Base-by-base conservation (phyloP, 306 rosid genomes). In the Prosopis cineraria region DNA sequence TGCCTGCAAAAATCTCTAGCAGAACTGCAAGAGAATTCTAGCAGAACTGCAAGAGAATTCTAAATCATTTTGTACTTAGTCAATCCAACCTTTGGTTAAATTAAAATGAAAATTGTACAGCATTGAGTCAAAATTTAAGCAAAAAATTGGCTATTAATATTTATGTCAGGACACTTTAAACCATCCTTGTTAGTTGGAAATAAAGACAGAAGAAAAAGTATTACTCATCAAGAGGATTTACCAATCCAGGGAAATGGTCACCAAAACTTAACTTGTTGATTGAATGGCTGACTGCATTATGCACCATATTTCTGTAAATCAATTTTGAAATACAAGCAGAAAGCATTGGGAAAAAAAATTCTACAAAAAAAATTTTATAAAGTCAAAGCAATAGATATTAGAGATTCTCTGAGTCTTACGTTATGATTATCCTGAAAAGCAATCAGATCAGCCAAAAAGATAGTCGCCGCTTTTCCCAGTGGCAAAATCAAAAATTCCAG, bases 151-250 rank as follows among this genome's bases (percentile, higher is more conserved):
- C 37, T 22, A 20, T 39, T 39, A 25, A 75, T 55, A 72, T 41
- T 53, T 33, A 67, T 22, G 47, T 24, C 11, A 63, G 27, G 80
- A 73, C 31, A 43, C 36, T 27, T 36, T 24, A 69, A 48, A 56
- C 25, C 59, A 75, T 75, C 70, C 29, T 50, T 27, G 53, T 65
- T 56, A 79, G 74, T 34, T 78, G 53, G 78, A 73, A 70, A 53
- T 66, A 78, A 77, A 77, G 68, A 64, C 22, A 30, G 72, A 82
- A 56, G 70, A 82, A 82, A 80, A 77, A 78, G 75, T 58, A 84
- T 85, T 91, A 94, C 98, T 97, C 87, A 68, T 94, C 97, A 84
- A 94, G 98, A 69, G 98, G 98, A 88, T 94, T 94, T 66, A 90
- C 87, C 85, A 83, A 77, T 62, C 98, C 98, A 64, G 95, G 92